Evolutionary conservation across 228 moss, liverwort and hornwort species (phyloP).

Genomic region (Sphagnum magellanicum): DNA sequence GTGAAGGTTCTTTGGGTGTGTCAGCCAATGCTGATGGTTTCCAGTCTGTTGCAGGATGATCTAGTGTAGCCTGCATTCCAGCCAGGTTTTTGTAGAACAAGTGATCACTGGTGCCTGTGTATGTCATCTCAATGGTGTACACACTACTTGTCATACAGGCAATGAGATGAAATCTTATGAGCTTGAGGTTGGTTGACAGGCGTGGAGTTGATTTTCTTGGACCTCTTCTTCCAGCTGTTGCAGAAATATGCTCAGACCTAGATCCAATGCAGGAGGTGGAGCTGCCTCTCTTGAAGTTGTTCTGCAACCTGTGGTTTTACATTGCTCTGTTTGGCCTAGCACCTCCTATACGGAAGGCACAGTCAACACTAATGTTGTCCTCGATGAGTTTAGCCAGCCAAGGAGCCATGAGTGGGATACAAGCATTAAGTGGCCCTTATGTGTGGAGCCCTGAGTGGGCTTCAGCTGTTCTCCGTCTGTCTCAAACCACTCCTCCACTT

Average conservation of each 20-base stretch:
- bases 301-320: constrained; percentile 85
- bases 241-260: constrained; percentile 62
- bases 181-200: constrained; percentile 30
- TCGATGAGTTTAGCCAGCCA: constrained; percentile 35
- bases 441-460: constrained; percentile 66
- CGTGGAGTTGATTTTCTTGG: constrained; percentile 69
- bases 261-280: constrained; percentile 57
- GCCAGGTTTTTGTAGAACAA: too few species aligned
- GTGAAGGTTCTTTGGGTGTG: too few species aligned
- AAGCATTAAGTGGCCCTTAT: constrained; percentile 40
- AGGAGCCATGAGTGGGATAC: constrained; percentile 34
- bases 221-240: constrained; percentile 70
- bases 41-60: neutral
- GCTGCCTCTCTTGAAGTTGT: constrained; percentile 56
- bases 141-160: too few species aligned
- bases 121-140: too few species aligned
- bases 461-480: constrained; percentile 52
- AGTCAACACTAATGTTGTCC: constrained; percentile 13
- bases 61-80: too few species aligned
- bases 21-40: neutral
- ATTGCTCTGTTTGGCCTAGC: constrained; percentile 72
- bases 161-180: neutral
- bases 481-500: constrained; percentile 71
- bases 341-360: constrained; percentile 53
- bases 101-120: too few species aligned